A percentile compares a stretch with the other conserved stretches of the same genome.
These are phyloP conservation scores for Jatropha curcas DNA, from an alignment of 345 rosid species.

Conservation along the genomic window DNA sequence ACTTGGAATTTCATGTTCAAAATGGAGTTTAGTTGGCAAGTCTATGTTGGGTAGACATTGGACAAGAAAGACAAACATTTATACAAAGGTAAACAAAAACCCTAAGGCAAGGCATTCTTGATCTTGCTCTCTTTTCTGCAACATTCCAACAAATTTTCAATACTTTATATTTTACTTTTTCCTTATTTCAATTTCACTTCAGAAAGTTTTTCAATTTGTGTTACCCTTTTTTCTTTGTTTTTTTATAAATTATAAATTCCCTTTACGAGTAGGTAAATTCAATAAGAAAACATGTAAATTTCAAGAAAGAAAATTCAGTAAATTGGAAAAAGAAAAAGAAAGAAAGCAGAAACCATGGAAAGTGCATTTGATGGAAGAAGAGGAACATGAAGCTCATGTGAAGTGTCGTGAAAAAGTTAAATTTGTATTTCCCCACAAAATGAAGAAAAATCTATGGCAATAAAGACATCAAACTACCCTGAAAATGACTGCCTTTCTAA, in stretches of 20 bases:
- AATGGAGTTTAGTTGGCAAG: no score
- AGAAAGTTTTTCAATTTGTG: not conserved
- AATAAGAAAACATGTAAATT: not conserved
- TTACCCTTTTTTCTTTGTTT: no score
- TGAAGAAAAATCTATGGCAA: conserved; percentile 3
- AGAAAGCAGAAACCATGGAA: not conserved
- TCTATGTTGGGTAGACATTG: no score
- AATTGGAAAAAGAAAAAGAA: no score
- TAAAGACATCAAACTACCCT: conserved; percentile 18
- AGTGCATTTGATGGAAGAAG: not conserved
- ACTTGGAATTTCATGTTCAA: no score
- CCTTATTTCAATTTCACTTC: not conserved
- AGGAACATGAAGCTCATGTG: not conserved
- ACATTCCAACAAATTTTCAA: conserved; percentile 12
- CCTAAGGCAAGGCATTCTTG: not conserved
- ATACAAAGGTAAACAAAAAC: no score
- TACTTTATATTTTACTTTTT: not conserved
- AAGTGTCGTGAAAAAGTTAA: conserved; percentile 14
- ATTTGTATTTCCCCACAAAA: conserved; percentile 6
- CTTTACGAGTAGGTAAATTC: no score
- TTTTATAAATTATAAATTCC: no score
- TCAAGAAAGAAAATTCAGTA: not conserved
- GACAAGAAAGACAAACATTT: no score
- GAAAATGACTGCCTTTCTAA: conserved; percentile 20
- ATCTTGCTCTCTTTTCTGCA: not conserved